Percentiles rank a stretch among this genome's conserved stretches.
phyloP scores from a whole-genome alignment of 148 eudicot genomes.

The Fagopyrum tataricum region DNA sequence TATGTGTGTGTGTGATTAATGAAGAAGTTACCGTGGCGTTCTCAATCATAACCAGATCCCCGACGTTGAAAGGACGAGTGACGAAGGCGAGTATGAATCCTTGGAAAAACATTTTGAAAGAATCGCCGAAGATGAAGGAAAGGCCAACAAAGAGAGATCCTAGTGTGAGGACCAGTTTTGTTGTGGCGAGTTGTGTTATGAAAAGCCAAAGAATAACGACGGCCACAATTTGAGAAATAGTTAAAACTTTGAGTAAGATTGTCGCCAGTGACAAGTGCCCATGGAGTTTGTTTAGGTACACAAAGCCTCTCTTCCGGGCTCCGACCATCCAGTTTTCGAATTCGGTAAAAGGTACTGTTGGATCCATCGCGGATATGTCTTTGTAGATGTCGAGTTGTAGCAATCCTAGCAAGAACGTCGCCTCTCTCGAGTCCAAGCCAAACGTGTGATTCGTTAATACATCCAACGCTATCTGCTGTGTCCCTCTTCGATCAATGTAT shows the following conservation, averaged over 20 bases:
- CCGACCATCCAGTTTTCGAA: not conserved
- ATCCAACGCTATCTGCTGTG: not conserved
- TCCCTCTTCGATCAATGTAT: not conserved
- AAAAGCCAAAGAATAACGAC: not conserved
- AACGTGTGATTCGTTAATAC: not conserved
- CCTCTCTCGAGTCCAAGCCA: not conserved
- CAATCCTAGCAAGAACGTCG: not conserved
- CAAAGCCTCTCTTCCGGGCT: not conserved
- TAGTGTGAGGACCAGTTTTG: not conserved
- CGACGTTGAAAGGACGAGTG: not conserved
- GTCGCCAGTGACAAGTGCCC: not conserved
- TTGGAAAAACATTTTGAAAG: not conserved
- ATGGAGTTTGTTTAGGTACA: not conserved
- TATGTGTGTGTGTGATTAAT: not conserved
- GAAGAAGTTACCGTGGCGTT: not conserved
- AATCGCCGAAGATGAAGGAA: not conserved
- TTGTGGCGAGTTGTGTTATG: constrained; percentile 3
- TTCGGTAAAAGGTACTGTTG: not conserved
- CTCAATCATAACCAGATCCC: not conserved
- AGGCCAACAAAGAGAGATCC: constrained; percentile 5
- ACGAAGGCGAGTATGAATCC: not conserved
- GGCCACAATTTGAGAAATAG: not conserved
- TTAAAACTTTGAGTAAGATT: not conserved
- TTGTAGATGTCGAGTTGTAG: not conserved
- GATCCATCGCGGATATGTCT: no score